A percentile compares a stretch with the other conserved stretches of the same genome.
Conservation (phyloP, 495 filamentous ascomycete species). For the Penicillium psychrofluorescens region DNA sequence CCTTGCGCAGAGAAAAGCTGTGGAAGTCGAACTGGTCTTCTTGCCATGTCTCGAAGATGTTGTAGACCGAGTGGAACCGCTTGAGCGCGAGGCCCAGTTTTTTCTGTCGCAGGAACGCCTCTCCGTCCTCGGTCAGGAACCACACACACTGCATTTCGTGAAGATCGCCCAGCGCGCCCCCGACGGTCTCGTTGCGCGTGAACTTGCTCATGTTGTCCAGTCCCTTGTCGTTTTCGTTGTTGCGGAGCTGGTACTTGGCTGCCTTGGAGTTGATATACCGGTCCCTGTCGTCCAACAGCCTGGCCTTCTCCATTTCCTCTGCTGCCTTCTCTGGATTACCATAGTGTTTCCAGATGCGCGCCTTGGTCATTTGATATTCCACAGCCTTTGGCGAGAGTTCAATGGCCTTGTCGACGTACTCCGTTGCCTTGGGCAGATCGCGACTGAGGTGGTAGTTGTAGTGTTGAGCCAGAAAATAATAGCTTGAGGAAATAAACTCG, state of each 20-base stretch:
- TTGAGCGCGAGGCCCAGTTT: constrained; percentile 85
- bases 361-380: constrained; percentile 92
- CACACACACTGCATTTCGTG: constrained; percentile 98
- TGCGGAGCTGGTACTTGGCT: constrained; percentile 93
- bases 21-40: constrained; percentile 99
- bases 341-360: constrained; percentile 88
- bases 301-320: constrained; percentile 81
- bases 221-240: constrained; percentile 79
- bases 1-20: constrained; percentile 89
- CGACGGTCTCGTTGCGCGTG: constrained; percentile 81
- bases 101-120: constrained; percentile 77
- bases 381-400: constrained; percentile 68
- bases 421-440: constrained; percentile 70
- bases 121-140: constrained; percentile 92
- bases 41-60: constrained; percentile 95
- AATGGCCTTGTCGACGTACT: constrained; percentile 75
- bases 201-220: constrained; percentile 90
- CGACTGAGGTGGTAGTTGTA: constrained; percentile 89
- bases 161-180: constrained; percentile 83
- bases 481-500: constrained; percentile 63
- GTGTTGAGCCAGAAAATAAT: constrained; percentile 93
- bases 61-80: constrained; percentile 74
- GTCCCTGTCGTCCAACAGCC: constrained; percentile 77
- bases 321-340: constrained; percentile 76
- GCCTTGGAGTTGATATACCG: constrained; percentile 98